phyloP scores from a whole-genome alignment of 2,329 filamentous ascomycete species.

The Zasmidium cellare region DNA sequence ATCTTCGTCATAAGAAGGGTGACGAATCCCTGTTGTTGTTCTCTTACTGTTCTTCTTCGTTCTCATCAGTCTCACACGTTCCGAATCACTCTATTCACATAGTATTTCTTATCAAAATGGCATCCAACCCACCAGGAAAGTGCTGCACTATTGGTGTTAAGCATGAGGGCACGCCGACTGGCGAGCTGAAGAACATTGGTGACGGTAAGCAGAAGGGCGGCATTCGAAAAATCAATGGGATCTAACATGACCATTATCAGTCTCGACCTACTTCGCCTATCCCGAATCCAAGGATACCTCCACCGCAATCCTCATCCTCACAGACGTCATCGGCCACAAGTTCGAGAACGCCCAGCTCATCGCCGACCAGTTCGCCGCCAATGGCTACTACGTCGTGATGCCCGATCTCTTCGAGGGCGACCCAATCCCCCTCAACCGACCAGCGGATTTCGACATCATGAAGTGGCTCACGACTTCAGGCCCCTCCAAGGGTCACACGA shows the following conservation, averaged over 20 bases:
- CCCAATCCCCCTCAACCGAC: constrained; percentile 56
- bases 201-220: constrained; percentile 27
- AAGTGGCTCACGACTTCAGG: constrained; percentile 47
- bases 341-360: constrained; percentile 58
- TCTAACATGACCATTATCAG: constrained; percentile 37
- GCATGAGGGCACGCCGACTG: constrained; percentile 36
- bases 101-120: constrained; percentile 27
- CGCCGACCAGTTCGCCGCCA: constrained; percentile 72
- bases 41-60: background rate
- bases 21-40: background rate
- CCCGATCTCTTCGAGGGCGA: constrained; percentile 72
- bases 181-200: constrained; percentile 36
- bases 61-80: background rate
- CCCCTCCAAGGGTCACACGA: constrained; percentile 40
- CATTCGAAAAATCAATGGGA: background rate
- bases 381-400: constrained; percentile 69
- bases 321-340: constrained; percentile 60
- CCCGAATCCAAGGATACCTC: constrained; percentile 54
- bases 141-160: constrained; percentile 42
- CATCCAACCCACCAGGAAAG: constrained; percentile 36
- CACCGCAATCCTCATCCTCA: constrained; percentile 57
- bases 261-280: constrained; percentile 57
- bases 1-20: background rate
- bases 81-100: background rate
- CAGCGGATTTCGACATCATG: constrained; percentile 49